Percentiles rank a stretch among this genome's conserved stretches.
phyloP scores from a whole-genome alignment of 2,329 filamentous ascomycete species.

The Fusarium denticulatum region DNA sequence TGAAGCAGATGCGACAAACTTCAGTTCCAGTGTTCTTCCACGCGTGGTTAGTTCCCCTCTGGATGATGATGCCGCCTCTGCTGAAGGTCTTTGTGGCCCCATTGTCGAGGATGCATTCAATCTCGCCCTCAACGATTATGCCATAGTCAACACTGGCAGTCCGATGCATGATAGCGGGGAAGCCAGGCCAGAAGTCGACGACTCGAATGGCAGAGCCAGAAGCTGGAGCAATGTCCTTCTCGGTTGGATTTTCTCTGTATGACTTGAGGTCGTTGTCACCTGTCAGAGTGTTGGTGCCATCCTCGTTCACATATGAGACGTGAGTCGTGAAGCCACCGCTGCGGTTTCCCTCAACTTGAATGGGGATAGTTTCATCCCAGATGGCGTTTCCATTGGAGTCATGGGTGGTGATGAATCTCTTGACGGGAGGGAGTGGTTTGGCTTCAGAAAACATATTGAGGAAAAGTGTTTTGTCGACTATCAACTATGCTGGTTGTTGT shows the following conservation, averaged over 20 bases:
- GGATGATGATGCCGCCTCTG: slow-evolving; percentile 37
- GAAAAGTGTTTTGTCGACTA: not conserved
- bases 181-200: slow-evolving; percentile 38
- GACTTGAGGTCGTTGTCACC: slow-evolving; percentile 27
- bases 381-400: slow-evolving; percentile 29
- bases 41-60: slow-evolving; percentile 39
- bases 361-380: slow-evolving; percentile 30
- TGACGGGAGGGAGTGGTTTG: slow-evolving; percentile 26
- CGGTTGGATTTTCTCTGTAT: slow-evolving; percentile 28
- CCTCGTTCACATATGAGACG: slow-evolving; percentile 31
- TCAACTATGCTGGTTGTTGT: not conserved
- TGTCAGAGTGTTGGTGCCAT: slow-evolving; percentile 19
- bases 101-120: slow-evolving; percentile 37
- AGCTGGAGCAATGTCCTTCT: slow-evolving; percentile 31
- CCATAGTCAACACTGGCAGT: slow-evolving; percentile 40
- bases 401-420: slow-evolving; percentile 36
- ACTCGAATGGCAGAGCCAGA: slow-evolving; percentile 31
- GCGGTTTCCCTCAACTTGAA: slow-evolving; percentile 21
- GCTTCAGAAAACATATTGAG: slow-evolving; percentile 22
- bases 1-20: slow-evolving; percentile 36
- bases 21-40: slow-evolving; percentile 37
- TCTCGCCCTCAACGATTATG: slow-evolving; percentile 34
- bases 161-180: slow-evolving; percentile 33
- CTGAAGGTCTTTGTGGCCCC: slow-evolving; percentile 26
- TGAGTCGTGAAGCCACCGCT: slow-evolving; percentile 34